These are phyloP conservation scores for Phytophthora litchii DNA, from an alignment of 352 stramenopile genomes.

Conservation along the genomic window DNA sequence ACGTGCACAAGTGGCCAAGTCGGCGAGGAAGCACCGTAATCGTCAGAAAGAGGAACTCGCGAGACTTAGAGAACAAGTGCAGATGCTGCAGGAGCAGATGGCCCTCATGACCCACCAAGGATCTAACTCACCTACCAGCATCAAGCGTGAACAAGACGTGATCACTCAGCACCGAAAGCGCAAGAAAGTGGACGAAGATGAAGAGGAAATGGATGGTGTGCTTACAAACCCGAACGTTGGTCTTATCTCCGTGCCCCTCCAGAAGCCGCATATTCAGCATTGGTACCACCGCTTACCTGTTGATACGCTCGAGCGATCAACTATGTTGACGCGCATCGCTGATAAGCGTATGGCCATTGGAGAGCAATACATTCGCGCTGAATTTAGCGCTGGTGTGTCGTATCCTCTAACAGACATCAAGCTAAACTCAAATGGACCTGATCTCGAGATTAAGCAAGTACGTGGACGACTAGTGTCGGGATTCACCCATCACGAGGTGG, in stretches of 20 bases:
- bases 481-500: slow-evolving; percentile 67
- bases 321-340: slow-evolving; percentile 57
- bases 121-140: slow-evolving; percentile 39
- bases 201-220: slow-evolving; percentile 30
- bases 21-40: slow-evolving; percentile 82
- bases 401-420: slow-evolving; percentile 84
- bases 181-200: slow-evolving; percentile 66
- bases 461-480: slow-evolving; percentile 60
- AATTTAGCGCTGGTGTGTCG: slow-evolving; percentile 49
- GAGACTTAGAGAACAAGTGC: slow-evolving; percentile 72
- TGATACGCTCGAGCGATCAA: slow-evolving; percentile 60
- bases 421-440: slow-evolving; percentile 76
- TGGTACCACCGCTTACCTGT: slow-evolving; percentile 69
- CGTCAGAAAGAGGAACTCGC: slow-evolving; percentile 82
- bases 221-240: slow-evolving; percentile 26
- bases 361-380: slow-evolving; percentile 54
- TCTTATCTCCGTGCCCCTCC: slow-evolving; percentile 19
- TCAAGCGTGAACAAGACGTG: slow-evolving; percentile 59
- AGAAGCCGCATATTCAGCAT: slow-evolving; percentile 57
- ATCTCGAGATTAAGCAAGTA: slow-evolving; percentile 83
- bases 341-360: slow-evolving; percentile 59
- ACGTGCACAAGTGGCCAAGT: slow-evolving; percentile 83
- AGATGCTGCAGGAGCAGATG: slow-evolving; percentile 83
- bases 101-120: slow-evolving; percentile 60
- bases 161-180: slow-evolving; percentile 73